Evolutionary conservation across 495 filamentous ascomycete genomes (phyloP).

Genomic region (Tirmania nivea): DNA sequence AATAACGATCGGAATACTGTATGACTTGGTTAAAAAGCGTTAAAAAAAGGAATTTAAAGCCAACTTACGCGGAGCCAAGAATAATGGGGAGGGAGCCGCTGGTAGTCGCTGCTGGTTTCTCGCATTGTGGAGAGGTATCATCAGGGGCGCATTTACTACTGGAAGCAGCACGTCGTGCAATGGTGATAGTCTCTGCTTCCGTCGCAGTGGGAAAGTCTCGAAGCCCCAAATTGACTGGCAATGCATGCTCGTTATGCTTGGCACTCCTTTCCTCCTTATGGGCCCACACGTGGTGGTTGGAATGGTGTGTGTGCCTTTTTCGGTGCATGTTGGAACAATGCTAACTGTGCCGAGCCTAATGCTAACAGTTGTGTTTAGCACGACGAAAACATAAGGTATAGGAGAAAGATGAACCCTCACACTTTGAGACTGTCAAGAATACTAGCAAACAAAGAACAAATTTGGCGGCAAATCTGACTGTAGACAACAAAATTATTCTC

Average conservation of each 20-base stretch:
- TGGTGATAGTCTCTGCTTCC: background rate
- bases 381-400: no score
- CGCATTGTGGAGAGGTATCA: conserved; percentile 24
- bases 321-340: conserved; percentile 2
- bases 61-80: conserved; percentile 60
- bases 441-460: no score
- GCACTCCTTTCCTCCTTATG: no score
- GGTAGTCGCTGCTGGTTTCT: conserved; percentile 33
- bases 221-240: no score
- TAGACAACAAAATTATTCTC: no score
- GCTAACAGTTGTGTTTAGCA: background rate
- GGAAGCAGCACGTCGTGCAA: conserved; percentile 4
- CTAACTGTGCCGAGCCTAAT: background rate
- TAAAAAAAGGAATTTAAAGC: background rate
- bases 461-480: no score
- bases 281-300: conserved; percentile 6
- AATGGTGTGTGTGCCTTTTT: conserved; percentile 4
- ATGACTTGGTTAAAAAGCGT: conserved; percentile 8
- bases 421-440: no score
- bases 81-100: conserved; percentile 52
- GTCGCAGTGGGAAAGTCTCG: no score
- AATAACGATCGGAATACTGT: conserved; percentile 46
- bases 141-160: conserved; percentile 4
- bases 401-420: no score
- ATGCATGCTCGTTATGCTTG: no score